phyloP scores from a whole-genome alignment of 2,329 filamentous ascomycete species.

The Nannizziopsis arthrosporioides region DNA sequence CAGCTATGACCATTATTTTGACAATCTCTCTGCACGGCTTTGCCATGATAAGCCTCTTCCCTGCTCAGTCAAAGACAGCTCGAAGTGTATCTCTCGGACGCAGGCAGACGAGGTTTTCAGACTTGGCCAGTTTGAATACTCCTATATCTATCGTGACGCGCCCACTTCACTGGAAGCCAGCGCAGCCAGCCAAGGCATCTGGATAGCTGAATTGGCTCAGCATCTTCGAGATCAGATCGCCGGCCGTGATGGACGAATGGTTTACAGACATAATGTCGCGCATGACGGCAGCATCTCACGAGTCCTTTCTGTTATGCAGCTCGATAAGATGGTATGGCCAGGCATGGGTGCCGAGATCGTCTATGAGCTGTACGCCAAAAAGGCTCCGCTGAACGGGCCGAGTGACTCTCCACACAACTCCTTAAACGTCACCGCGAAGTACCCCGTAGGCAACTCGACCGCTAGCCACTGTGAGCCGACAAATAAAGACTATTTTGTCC shows the following conservation, averaged over 20 bases:
- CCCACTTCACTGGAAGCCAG: constrained; percentile 51
- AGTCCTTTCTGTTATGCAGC: constrained; percentile 57
- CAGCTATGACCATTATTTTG: constrained; percentile 67
- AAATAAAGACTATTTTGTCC: constrained; percentile 40
- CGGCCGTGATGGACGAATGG: constrained; percentile 31
- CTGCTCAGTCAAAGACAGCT: constrained; percentile 43
- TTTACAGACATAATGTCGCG: constrained; percentile 65
- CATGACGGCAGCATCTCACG: constrained; percentile 64
- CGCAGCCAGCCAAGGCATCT: constrained; percentile 55
- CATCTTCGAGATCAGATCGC: constrained; percentile 48
- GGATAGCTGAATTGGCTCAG: constrained; percentile 57
- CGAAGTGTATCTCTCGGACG: constrained; percentile 49
- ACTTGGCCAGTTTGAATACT: constrained; percentile 70
- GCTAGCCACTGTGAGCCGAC: too few species aligned
- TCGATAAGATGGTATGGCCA: constrained; percentile 70
- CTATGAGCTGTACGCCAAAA: constrained; percentile 56
- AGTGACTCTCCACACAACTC: too few species aligned
- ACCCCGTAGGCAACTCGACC: too few species aligned
- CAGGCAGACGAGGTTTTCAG: constrained; percentile 61
- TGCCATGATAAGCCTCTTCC: constrained; percentile 64
- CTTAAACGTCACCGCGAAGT: too few species aligned
- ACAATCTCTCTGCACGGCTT: constrained; percentile 67
- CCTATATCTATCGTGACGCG: constrained; percentile 60
- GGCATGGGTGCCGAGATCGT: constrained; percentile 71
- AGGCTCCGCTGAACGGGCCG: constrained; percentile 10